Evolutionary conservation across 2,329 filamentous ascomycete genomes (phyloP).

Genomic region (Aureobasidium sp.): DNA sequence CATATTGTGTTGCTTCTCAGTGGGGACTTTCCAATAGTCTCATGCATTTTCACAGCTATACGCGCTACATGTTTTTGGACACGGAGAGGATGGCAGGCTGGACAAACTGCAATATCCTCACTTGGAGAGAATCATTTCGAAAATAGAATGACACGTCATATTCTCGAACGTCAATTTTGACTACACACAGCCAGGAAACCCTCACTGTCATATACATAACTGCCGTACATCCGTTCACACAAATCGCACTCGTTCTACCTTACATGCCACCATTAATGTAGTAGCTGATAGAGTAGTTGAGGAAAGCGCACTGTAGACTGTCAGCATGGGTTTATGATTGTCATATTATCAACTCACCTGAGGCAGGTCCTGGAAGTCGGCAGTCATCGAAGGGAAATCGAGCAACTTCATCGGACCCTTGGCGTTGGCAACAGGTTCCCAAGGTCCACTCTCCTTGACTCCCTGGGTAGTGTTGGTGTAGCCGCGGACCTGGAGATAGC

Average conservation of each 20-base stretch:
- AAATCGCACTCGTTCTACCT: neutral
- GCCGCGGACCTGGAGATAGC: slow-evolving; percentile 41
- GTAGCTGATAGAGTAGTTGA: slow-evolving; percentile 41
- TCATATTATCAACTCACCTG: slow-evolving; percentile 26
- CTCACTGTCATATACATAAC: neutral
- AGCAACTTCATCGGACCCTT: slow-evolving; percentile 37
- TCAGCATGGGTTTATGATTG: neutral
- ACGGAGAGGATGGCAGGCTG: neutral
- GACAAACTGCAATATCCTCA: too few relatives aligned
- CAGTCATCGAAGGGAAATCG: slow-evolving; percentile 39
- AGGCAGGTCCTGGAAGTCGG: slow-evolving; percentile 42
- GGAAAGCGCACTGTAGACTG: slow-evolving; percentile 34
- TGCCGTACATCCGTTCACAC: neutral
- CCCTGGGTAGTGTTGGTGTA: slow-evolving; percentile 38
- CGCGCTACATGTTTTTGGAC: too few relatives aligned
- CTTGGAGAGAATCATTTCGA: neutral
- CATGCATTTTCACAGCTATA: too few relatives aligned
- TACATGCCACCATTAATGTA: slow-evolving; percentile 30
- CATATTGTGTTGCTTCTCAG: too few relatives aligned
- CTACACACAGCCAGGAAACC: neutral
- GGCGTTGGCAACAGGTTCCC: slow-evolving; percentile 33
- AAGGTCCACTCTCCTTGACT: slow-evolving; percentile 33
- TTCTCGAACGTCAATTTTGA: neutral
- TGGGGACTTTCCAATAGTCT: too few relatives aligned
- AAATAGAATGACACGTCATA: too few relatives aligned